Conservation (phyloP, 441 rosid genomes). For the Erysimum cheiri region DNA sequence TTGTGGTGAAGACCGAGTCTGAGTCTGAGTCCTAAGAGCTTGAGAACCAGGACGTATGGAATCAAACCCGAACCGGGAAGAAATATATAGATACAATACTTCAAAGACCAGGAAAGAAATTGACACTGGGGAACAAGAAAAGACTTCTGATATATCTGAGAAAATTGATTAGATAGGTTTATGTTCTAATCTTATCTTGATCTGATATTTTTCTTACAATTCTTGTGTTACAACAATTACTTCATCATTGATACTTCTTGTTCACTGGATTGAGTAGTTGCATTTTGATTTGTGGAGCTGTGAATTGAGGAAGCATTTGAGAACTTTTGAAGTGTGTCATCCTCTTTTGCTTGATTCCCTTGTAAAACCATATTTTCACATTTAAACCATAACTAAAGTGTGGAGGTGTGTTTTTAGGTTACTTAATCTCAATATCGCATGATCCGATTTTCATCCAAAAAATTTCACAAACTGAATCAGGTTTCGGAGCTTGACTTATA, state of each 20-base stretch:
- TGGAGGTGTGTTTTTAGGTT: too few species aligned
- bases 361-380: neutral
- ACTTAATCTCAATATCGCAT: neutral
- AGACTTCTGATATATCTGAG: slow-evolving; percentile 19
- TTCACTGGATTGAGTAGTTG: slow-evolving; percentile 17
- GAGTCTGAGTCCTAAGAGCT: slow-evolving; percentile 25
- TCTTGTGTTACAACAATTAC: slow-evolving; percentile 6
- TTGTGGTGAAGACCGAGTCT: slow-evolving; percentile 36
- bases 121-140: slow-evolving; percentile 18
- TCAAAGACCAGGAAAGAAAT: neutral
- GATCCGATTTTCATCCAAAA: neutral
- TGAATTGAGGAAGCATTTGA: neutral
- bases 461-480: neutral
- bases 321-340: neutral
- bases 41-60: neutral
- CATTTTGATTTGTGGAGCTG: slow-evolving; percentile 18
- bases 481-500: neutral
- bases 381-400: neutral
- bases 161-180: slow-evolving; percentile 29
- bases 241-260: slow-evolving; percentile 8
- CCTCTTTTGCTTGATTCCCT: neutral
- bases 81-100: slow-evolving; percentile 9
- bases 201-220: slow-evolving; percentile 10
- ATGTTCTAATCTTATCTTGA: slow-evolving; percentile 2
- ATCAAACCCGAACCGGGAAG: neutral